Conservation (phyloP, 2,329 filamentous ascomycete species). For the Zasmidium angulare region DNA sequence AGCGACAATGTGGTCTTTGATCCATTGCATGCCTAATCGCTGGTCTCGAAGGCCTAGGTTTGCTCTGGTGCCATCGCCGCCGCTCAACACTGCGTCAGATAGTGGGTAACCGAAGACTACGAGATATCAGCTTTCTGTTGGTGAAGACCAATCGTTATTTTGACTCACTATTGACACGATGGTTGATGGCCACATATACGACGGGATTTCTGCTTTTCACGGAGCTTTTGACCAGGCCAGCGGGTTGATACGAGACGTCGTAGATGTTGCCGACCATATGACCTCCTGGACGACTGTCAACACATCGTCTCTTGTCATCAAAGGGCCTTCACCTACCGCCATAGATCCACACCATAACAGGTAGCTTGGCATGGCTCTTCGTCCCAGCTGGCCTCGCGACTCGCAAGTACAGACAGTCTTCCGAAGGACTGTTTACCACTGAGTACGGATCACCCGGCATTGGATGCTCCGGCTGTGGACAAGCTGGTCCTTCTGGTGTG, state of each 20-base stretch:
- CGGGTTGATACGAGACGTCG: constrained; percentile 37
- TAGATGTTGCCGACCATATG: background rate
- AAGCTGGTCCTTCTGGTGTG: constrained; percentile 31
- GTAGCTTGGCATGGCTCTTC: constrained; percentile 30
- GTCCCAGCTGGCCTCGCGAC: constrained; percentile 25
- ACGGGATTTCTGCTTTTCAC: constrained; percentile 42
- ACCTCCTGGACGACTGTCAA: background rate
- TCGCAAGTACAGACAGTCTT: constrained; percentile 35
- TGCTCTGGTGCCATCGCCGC: constrained; percentile 28
- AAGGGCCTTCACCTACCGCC: constrained; percentile 20
- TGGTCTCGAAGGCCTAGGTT: constrained; percentile 58
- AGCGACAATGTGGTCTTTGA: constrained; percentile 56
- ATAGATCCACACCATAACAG: constrained; percentile 39
- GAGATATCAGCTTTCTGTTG: constrained; percentile 21
- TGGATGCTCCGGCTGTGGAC: constrained; percentile 25
- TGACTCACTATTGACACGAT: constrained; percentile 18
- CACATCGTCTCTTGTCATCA: background rate
- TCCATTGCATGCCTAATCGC: constrained; percentile 59
- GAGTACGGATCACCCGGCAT: constrained; percentile 2
- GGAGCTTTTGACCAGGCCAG: constrained; percentile 47
- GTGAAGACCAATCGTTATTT: background rate
- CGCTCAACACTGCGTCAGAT: constrained; percentile 26
- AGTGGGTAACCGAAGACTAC: constrained; percentile 41
- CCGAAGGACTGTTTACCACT: constrained; percentile 10
- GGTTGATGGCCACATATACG: constrained; percentile 33